Evolutionary conservation across 495 filamentous ascomycete genomes (phyloP).

Genomic region (Neurospora discreta): DNA sequence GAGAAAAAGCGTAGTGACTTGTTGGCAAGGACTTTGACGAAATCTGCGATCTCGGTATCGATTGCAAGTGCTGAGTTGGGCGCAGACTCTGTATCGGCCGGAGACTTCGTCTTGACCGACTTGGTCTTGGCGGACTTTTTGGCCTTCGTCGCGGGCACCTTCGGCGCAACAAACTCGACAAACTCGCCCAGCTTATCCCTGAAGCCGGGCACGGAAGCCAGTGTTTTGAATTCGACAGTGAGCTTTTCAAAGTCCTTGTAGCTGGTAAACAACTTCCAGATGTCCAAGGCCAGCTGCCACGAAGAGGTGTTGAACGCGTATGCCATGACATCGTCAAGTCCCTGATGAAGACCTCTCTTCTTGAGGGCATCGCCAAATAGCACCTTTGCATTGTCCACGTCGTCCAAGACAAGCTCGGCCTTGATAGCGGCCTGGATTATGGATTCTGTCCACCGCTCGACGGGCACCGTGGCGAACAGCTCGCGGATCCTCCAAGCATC

Average conservation of each 20-base stretch:
- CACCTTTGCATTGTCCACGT: slow-evolving; percentile 8
- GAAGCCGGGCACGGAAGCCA: slow-evolving; percentile 6
- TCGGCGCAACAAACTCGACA: background rate
- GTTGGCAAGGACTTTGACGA: slow-evolving; percentile 9
- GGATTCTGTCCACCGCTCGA: slow-evolving; percentile 16
- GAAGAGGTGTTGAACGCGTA: slow-evolving; percentile 11
- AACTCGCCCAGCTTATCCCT: slow-evolving; percentile 1
- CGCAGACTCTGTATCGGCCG: background rate
- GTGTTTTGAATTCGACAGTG: background rate
- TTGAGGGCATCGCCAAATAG: slow-evolving; percentile 12
- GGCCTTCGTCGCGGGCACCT: background rate
- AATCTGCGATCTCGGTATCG: background rate
- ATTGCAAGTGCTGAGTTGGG: background rate
- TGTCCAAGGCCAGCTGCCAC: slow-evolving; percentile 15
- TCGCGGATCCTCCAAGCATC: slow-evolving; percentile 16
- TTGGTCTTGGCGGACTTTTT: background rate
- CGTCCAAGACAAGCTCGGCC: slow-evolving; percentile 11
- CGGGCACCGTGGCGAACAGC: slow-evolving; percentile 8
- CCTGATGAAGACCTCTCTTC: slow-evolving; percentile 6
- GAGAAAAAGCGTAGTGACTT: slow-evolving; percentile 10
- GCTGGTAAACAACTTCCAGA: slow-evolving; percentile 10
- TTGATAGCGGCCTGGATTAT: slow-evolving; percentile 13
- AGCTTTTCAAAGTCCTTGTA: background rate
- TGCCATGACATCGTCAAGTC: slow-evolving; percentile 13
- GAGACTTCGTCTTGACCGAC: background rate